Evolutionary conservation across 805 yeast genomes (phyloP).

Genomic region (Candida manassasensis): DNA sequence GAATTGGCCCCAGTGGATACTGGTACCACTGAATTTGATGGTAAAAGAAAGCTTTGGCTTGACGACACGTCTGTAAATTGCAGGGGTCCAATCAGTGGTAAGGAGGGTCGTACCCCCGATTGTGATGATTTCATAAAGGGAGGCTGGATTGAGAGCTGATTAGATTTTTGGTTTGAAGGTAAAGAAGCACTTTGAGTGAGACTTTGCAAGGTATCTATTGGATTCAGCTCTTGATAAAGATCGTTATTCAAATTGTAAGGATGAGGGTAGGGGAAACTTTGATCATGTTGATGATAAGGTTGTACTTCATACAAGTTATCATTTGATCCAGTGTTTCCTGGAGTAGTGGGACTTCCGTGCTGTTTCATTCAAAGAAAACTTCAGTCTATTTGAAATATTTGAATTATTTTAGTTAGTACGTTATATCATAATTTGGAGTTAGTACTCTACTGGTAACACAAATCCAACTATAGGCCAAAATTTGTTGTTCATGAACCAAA

Average conservation of each 20-base stretch:
- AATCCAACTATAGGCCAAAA: no score
- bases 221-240: not conserved
- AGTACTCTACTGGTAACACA: no score
- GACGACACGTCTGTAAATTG: not conserved
- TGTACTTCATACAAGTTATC: not conserved
- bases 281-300: not conserved
- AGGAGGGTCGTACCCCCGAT: not conserved
- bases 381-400: no score
- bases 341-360: no score
- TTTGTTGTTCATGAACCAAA: no score
- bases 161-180: not conserved
- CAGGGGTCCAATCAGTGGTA: not conserved
- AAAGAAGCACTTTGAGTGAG: not conserved
- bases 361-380: no score
- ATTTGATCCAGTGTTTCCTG: no score
- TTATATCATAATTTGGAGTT: no score
- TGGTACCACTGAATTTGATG: no score
- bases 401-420: no score
- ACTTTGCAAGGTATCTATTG: not conserved
- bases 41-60: no score
- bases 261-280: not conserved
- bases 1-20: not conserved
- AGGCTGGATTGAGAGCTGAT: not conserved
- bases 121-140: not conserved
- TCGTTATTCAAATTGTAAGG: not conserved